Evolutionary conservation across 2,329 filamentous ascomycete genomes (phyloP).

Genomic region (Teratosphaeria nubilosa): DNA sequence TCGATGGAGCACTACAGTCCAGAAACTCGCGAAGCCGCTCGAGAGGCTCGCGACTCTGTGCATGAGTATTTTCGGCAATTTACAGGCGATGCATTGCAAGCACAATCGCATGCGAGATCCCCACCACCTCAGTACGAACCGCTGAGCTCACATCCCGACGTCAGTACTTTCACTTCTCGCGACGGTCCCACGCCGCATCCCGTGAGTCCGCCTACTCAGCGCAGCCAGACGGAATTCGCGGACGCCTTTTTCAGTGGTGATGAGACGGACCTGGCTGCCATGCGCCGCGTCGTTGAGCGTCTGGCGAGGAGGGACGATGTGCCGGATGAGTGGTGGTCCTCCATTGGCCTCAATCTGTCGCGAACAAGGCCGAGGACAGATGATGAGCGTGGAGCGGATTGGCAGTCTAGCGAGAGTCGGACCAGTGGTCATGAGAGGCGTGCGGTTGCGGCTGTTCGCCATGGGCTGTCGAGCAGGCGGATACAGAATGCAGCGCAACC

Average conservation of each 20-base stretch:
- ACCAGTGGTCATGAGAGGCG: background rate
- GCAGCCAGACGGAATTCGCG: slow-evolving; percentile 12
- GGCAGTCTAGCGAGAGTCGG: background rate
- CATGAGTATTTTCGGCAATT: slow-evolving; percentile 16
- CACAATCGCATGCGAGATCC: slow-evolving; percentile 6
- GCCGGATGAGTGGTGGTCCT: slow-evolving; percentile 69
- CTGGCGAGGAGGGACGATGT: slow-evolving; percentile 64
- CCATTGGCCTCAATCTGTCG: slow-evolving; percentile 30
- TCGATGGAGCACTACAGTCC: slow-evolving; percentile 12
- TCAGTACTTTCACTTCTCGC: slow-evolving; percentile 12
- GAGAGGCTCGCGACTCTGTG: slow-evolving; percentile 11
- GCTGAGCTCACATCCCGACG: slow-evolving; percentile 10
- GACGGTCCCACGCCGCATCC: slow-evolving; percentile 17
- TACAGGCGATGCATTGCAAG: slow-evolving; percentile 7
- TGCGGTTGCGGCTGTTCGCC: background rate
- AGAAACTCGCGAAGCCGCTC: slow-evolving; percentile 6
- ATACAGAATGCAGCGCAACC: background rate
- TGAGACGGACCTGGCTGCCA: slow-evolving; percentile 44
- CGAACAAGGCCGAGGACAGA: slow-evolving; percentile 11
- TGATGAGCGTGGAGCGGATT: background rate
- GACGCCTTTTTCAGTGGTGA: slow-evolving; percentile 16
- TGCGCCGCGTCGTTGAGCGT: slow-evolving; percentile 62
- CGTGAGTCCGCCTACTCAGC: slow-evolving; percentile 16
- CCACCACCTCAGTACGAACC: slow-evolving; percentile 18
- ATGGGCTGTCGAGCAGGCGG: background rate